A percentile compares a stretch with the other conserved stretches of the same genome.
These are phyloP conservation scores for Entophlyctis luteolus DNA, from an alignment of 192 early-diverging fungal species.

Conservation along the genomic window DNA sequence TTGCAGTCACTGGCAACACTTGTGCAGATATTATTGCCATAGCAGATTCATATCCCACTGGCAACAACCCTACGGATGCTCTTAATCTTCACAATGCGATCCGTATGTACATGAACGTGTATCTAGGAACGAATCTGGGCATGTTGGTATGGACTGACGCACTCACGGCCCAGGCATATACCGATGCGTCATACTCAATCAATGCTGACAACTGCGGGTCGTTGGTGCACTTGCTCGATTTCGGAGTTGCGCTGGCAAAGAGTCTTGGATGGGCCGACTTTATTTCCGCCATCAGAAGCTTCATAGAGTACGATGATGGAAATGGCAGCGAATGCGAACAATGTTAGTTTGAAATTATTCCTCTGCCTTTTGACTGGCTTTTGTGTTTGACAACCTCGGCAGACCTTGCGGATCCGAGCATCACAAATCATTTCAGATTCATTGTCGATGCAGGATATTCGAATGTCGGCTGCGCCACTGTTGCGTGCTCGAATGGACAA, in stretches of 20 bases:
- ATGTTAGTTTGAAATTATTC: background rate
- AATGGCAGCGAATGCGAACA: constrained; percentile 1
- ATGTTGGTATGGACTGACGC: background rate
- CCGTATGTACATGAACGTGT: background rate
- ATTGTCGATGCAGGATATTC: background rate
- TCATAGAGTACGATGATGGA: constrained; percentile 6
- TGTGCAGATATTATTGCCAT: background rate
- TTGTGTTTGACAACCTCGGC: background rate
- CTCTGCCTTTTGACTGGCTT: background rate
- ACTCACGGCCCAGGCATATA: background rate
- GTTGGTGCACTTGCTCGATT: background rate
- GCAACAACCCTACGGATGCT: background rate
- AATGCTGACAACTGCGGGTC: background rate
- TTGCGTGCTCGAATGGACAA: background rate
- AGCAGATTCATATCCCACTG: background rate
- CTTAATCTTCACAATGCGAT: constrained; percentile 4
- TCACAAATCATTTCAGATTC: background rate
- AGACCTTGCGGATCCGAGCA: background rate
- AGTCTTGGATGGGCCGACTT: constrained; percentile 9
- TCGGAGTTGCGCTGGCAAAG: background rate
- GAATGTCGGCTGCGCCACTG: background rate
- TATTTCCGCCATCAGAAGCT: background rate
- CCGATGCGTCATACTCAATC: background rate
- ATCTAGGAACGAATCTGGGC: background rate
- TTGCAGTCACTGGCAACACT: background rate